Conservation (phyloP, 208 protist genomes). For the Trypanosoma congolense region DNA sequence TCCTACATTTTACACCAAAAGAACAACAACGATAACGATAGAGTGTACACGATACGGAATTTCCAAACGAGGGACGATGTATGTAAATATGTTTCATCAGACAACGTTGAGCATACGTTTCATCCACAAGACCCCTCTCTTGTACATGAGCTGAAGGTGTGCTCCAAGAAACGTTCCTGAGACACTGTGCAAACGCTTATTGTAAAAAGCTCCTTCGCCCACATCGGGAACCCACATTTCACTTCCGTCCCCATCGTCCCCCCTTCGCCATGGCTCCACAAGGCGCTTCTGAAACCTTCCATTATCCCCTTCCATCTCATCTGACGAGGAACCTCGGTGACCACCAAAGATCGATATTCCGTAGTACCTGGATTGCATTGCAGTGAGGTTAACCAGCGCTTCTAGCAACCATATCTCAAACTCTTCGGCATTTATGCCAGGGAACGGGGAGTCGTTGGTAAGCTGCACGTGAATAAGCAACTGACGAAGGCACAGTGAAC, state of each 20-base stretch:
- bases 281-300: conserved; percentile 16
- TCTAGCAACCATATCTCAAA: conserved; percentile 10
- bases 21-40: too few species aligned
- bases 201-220: conserved; percentile 68
- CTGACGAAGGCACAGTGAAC: conserved; percentile 31
- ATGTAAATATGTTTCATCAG: too few species aligned
- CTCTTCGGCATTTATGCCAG: conserved; percentile 8
- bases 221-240: conserved; percentile 19
- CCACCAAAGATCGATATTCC: conserved; percentile 5
- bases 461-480: conserved; percentile 20
- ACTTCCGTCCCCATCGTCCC: conserved; percentile 10
- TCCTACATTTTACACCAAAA: too few species aligned
- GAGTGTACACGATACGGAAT: too few species aligned
- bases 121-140: conserved; percentile 5
- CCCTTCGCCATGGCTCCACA: conserved; percentile 61
- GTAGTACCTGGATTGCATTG: conserved; percentile 18
- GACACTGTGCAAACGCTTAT: conserved; percentile 52
- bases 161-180: conserved; percentile 45
- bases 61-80: too few species aligned
- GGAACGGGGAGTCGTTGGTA: conserved; percentile 14
- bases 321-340: not conserved
- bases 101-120: not conserved
- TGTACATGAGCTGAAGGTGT: conserved; percentile 18
- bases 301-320: conserved; percentile 5
- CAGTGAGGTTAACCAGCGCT: conserved; percentile 5